phyloP scores from a whole-genome alignment of 148 eudicot species.

The Camellia sinensis region DNA sequence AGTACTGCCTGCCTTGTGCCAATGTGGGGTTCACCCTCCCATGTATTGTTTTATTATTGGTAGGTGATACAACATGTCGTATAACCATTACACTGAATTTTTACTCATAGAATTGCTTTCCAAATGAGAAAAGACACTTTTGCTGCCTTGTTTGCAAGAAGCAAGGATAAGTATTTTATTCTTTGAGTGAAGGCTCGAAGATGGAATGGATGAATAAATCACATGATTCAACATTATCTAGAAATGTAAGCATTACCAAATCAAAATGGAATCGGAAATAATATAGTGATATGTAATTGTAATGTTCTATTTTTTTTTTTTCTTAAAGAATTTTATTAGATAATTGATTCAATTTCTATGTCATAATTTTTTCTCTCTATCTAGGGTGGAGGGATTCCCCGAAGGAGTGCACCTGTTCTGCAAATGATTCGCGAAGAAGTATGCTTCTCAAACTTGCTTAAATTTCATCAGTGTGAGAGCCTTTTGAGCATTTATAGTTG shows the following conservation, averaged over 20 bases:
- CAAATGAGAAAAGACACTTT: background rate
- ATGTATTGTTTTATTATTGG: too few species aligned
- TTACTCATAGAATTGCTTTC: background rate
- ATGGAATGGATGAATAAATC: background rate
- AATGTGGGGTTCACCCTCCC: too few species aligned
- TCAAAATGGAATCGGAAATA: background rate
- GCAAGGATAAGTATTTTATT: background rate
- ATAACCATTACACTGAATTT: too few species aligned
- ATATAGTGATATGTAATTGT: background rate
- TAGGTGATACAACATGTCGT: too few species aligned
- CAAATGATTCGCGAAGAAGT: conserved; percentile 92
- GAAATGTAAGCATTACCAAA: background rate
- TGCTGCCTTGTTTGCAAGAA: background rate
- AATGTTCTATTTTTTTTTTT: background rate
- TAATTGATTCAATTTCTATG: background rate
- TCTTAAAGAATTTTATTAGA: background rate
- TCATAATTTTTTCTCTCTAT: background rate
- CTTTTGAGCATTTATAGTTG: background rate
- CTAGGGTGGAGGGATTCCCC: conserved; percentile 89
- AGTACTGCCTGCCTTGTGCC: background rate
- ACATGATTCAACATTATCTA: background rate
- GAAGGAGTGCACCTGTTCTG: conserved; percentile 88
- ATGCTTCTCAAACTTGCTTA: conserved; percentile 28
- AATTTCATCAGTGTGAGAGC: background rate
- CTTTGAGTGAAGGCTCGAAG: background rate